A percentile compares a stretch with the other conserved stretches of the same genome.
phyloP scores from a whole-genome alignment of 228 moss, liverwort and hornwort species.

The Sphagnum magellanicum region DNA sequence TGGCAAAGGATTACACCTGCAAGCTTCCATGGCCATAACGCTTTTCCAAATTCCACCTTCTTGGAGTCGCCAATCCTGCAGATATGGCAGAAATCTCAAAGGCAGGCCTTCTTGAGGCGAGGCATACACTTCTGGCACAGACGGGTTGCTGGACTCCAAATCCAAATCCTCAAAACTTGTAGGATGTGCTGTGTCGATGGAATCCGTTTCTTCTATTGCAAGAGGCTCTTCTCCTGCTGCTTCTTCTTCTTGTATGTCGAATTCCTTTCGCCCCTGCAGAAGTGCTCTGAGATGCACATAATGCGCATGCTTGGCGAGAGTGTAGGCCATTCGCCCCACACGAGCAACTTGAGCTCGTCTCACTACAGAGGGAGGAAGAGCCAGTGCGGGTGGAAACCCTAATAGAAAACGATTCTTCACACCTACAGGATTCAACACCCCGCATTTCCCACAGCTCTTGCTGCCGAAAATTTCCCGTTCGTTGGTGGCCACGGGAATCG shows the following conservation, averaged over 20 bases:
- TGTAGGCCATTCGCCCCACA: slow-evolving; percentile 28
- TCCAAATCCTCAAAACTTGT: too few species aligned
- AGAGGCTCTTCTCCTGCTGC: background rate
- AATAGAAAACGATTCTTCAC: slow-evolving; percentile 24
- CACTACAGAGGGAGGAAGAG: slow-evolving; percentile 30
- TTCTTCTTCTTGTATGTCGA: slow-evolving; percentile 12
- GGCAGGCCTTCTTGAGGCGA: slow-evolving; percentile 26
- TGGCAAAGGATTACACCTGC: slow-evolving; percentile 10
- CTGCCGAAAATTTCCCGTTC: background rate
- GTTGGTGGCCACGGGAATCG: slow-evolving; percentile 11
- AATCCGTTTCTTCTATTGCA: too few species aligned
- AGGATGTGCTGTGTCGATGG: too few species aligned
- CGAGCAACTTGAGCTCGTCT: slow-evolving; percentile 41
- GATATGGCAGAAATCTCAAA: slow-evolving; percentile 30
- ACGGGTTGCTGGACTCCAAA: background rate
- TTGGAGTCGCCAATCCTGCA: slow-evolving; percentile 23
- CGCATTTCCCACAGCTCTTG: slow-evolving; percentile 26
- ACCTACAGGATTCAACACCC: slow-evolving; percentile 34
- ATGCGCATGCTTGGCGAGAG: slow-evolving; percentile 32
- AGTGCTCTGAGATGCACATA: slow-evolving; percentile 30
- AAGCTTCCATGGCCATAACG: slow-evolving; percentile 11
- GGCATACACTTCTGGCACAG: slow-evolving; percentile 25
- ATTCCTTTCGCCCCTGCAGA: slow-evolving; percentile 5
- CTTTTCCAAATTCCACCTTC: background rate
- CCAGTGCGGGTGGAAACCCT: slow-evolving; percentile 24